Conservation (phyloP, 116 monocot species). For the Posidonia oceanica region DNA sequence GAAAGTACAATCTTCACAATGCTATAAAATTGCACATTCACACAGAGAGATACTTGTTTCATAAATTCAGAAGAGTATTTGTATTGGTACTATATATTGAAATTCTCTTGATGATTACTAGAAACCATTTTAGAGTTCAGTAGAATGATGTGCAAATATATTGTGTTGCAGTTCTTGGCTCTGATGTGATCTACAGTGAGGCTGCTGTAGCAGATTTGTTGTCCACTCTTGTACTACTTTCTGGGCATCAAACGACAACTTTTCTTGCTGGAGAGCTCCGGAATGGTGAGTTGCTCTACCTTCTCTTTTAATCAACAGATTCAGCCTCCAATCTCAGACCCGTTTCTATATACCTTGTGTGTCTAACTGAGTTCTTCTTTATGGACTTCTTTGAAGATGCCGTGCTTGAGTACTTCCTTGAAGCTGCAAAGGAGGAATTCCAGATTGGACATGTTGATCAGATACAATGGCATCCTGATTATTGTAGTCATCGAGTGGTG, state of each 20-base stretch:
- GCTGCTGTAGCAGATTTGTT: conserved; percentile 56
- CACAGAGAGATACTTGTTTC: no score
- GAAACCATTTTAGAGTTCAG: not conserved
- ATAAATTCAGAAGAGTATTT: no score
- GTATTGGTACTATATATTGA: no score
- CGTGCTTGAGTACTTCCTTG: conserved; percentile 86
- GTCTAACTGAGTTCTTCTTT: no score
- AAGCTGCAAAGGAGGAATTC: conserved; percentile 67
- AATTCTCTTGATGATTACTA: no score
- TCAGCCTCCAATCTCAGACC: not conserved
- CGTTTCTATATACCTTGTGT: no score
- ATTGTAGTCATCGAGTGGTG: conserved; percentile 51
- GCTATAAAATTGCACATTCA: no score
- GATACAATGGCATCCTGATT: conserved; percentile 85
- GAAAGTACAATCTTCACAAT: no score
- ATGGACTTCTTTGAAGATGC: conserved; percentile 30
- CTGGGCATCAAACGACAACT: conserved; percentile 52
- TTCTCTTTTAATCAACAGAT: not conserved
- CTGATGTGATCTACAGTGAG: conserved; percentile 90
- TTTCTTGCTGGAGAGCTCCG: conserved; percentile 79
- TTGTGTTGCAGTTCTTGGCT: conserved; percentile 56
- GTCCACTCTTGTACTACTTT: conserved; percentile 49
- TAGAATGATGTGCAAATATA: not conserved
- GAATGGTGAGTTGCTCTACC: conserved; percentile 32
- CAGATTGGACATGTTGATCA: conserved; percentile 68